These are phyloP conservation scores for Hygrophoropsis aurantiaca DNA, from an alignment of 768 basidiomycete genomes.

Conservation along the genomic window DNA sequence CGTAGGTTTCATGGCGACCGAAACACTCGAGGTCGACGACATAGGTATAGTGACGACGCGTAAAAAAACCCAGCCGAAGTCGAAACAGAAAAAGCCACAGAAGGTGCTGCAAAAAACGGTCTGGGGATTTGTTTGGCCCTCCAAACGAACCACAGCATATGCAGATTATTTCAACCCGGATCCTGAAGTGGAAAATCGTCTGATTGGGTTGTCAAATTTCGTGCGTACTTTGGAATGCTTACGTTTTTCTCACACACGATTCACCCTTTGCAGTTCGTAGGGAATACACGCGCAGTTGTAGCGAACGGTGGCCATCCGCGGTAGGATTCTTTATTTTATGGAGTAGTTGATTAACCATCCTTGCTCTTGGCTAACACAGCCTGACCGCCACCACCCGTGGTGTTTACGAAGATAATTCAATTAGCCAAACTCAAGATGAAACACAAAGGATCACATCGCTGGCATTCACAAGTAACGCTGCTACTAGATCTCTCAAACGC, in stretches of 20 bases:
- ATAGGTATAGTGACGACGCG: constrained; percentile 44
- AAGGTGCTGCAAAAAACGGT: constrained; percentile 55
- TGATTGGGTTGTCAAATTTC: constrained; percentile 60
- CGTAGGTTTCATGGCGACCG: constrained; percentile 61
- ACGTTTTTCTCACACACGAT: background rate
- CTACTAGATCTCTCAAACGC: constrained; percentile 39
- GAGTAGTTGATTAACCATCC: background rate
- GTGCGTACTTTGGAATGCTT: constrained; percentile 34
- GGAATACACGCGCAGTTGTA: constrained; percentile 1
- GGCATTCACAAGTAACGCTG: too few species aligned
- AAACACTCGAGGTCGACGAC: constrained; percentile 48
- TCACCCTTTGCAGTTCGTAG: background rate
- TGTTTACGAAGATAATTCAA: background rate
- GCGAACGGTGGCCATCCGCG: background rate
- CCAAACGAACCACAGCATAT: constrained; percentile 48
- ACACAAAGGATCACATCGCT: constrained; percentile 27
- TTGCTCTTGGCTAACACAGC: background rate
- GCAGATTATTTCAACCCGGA: constrained; percentile 69
- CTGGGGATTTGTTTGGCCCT: constrained; percentile 56
- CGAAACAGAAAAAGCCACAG: constrained; percentile 40
- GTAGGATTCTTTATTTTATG: constrained; percentile 1
- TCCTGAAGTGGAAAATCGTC: constrained; percentile 53
- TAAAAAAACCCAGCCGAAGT: constrained; percentile 42
- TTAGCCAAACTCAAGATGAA: constrained; percentile 40
- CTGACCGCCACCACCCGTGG: constrained; percentile 5